A percentile compares a stretch with the other conserved stretches of the same genome.
phyloP scores from a whole-genome alignment of 768 basidiomycete species.

The Butyriboletus loyo region DNA sequence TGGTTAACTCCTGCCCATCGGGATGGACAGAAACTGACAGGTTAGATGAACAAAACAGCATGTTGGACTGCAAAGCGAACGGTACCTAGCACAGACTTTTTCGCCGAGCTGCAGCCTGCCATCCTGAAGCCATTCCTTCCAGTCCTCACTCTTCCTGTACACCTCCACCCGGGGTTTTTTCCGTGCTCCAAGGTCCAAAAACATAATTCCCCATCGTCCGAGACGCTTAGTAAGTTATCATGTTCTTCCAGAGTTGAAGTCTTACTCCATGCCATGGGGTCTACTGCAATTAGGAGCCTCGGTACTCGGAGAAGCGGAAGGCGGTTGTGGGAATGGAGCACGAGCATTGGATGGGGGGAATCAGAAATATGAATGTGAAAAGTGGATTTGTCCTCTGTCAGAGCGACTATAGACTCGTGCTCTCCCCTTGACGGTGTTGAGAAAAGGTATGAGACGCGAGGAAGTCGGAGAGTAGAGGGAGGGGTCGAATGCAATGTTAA shows the following conservation, averaged over 20 bases:
- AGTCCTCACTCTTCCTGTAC: conserved; percentile 74
- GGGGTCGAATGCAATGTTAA: conserved; percentile 56
- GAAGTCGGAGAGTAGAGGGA: conserved; percentile 41
- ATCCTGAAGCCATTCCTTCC: conserved; percentile 60
- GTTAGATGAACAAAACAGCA: conserved; percentile 3
- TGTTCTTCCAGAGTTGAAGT: conserved; percentile 46
- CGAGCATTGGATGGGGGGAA: conserved; percentile 37
- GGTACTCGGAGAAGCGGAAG: conserved; percentile 51
- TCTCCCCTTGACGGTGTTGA: conserved; percentile 54
- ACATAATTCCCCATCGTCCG: conserved; percentile 71
- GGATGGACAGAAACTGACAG: conserved; percentile 54
- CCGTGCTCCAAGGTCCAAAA: conserved; percentile 76
- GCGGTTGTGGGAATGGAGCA: conserved; percentile 44
- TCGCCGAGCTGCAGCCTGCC: conserved; percentile 85
- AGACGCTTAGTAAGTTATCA: conserved; percentile 79
- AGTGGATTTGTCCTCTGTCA: conserved; percentile 60
- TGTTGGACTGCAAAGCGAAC: conserved; percentile 9
- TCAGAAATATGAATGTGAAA: conserved; percentile 49
- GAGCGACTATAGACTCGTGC: conserved; percentile 60
- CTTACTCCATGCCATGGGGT: conserved; percentile 82
- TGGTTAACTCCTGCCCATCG: conserved; percentile 77
- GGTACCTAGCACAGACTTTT: conserved; percentile 86
- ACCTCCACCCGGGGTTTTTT: conserved; percentile 47
- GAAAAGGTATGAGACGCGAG: conserved; percentile 58
- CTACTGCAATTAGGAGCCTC: conserved; percentile 68